Base-by-base conservation (phyloP, 306 rosid species). In the Vicia sativa region DNA sequence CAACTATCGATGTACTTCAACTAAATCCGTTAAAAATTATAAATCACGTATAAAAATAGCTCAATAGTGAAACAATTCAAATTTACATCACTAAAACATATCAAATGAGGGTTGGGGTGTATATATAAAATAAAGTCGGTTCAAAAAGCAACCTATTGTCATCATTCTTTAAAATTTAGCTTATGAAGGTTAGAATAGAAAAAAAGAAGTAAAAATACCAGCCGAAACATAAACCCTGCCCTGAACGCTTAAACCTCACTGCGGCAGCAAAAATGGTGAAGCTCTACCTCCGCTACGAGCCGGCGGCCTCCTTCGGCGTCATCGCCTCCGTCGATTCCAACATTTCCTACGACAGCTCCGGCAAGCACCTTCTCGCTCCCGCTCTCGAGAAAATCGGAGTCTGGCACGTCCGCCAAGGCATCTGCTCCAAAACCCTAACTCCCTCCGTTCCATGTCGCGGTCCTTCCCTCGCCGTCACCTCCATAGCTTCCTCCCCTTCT, bases 351-450 rank as follows among this genome's bases (percentile, higher is more conserved):
- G 91, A 86, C 58, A 79, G 74, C 79, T 86, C 91, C 72, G 98
- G 98, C 42, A 90, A 86, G 67, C 85, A 86, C 77, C 91, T 93
- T 7, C 79, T 93, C n/a, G 82, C 95, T 70, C 97, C 97, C 38
- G 98, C 96, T 2, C 90, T 93, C 43, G 98, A 88, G 71, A 88
- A 85, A 35, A 74, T 93, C 35, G 86, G 85, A 44, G 83, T 90
- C 6, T 93, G 97, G 97, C 88, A 88, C 77, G 95, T 90, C 42
- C 93, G 98, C 1, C 97, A 90, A 54, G 97, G 98, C 68, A 29
- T 87, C 68, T 88, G 95, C 77, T 77, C 85, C 65, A 90, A 86
- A 79, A 85, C 85, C 77, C 87, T 93, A 68, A 69, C 75, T 10
- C 97, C 95, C 46, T 59, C 87, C 11, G 29, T 74, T 38, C 46